Base-by-base conservation (phyloP, 768 basidiomycete genomes). In the Rhodotorula toruloides region DNA sequence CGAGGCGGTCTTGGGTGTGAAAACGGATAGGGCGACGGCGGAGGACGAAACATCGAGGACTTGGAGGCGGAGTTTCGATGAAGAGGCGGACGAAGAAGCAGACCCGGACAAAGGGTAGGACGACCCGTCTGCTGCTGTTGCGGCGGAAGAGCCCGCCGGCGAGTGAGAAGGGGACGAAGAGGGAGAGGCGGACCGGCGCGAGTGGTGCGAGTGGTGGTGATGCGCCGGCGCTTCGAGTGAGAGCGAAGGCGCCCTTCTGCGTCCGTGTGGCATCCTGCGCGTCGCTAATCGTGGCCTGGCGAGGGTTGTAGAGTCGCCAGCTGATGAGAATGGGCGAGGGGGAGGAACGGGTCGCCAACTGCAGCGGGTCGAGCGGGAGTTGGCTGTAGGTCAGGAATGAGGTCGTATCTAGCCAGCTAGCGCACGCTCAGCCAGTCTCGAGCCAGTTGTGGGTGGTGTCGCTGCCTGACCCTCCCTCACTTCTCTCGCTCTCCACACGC, bases 1-100 rank as follows among this genome's bases (percentile, higher is more conserved):
- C 14, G 42, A 12, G n/a, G 55, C 4, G 27, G 54, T 16, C 25
- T 0, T n/a, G n/a, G 55, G 61, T 22, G 70, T 67, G 47, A 58
- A 58, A 36, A 71, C 70, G 19, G 65, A 61, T 16, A 71, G 53
- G 17, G 70, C 65, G 37, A 71, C 65, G 25, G 65, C 65, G 4
- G 70, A 67, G n/a, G 58, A 47, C 9, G 70, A 65, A 6, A 71
- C 63, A 63, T 71, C 70, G 49, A 71, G 59, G 25, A 71, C 65
- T 29, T 71, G 27, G 27, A 70, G 65, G 19, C 53, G 46, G 19
- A 59, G 34, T 16, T 25, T 32, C 25, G 14, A 21, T 25, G 54
- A 2, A 3, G 54, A 42, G 19, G 27, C n/a, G 29, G 58, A 57
- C 12, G 42, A 13, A n/a, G n/a, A n/a, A n/a, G n/a, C n/a, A n/a